phyloP scores from a whole-genome alignment of 768 basidiomycete species.

The Mycena metata region DNA sequence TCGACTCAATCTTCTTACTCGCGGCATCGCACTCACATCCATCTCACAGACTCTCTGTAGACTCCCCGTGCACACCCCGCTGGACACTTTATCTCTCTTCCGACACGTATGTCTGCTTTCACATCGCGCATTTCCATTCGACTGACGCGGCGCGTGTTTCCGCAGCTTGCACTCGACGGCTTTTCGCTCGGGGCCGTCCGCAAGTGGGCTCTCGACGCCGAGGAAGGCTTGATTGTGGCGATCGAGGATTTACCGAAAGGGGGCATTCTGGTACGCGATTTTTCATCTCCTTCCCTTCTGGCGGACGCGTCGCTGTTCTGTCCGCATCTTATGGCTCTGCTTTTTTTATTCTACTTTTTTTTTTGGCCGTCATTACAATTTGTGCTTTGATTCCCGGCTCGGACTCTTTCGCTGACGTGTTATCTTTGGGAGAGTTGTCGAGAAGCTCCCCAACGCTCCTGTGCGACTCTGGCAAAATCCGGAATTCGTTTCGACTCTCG shows the following conservation, averaged over 20 bases:
- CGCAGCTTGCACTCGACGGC: constrained; percentile 81
- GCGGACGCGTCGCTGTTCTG: constrained; percentile 24
- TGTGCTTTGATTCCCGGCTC: neutral
- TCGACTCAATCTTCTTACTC: constrained; percentile 6
- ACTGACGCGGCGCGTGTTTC: constrained; percentile 8
- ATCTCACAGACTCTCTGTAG: constrained; percentile 69
- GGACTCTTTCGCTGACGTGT: constrained; percentile 9
- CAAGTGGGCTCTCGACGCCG: constrained; percentile 75
- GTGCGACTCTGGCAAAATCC: constrained; percentile 83
- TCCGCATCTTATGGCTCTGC: neutral
- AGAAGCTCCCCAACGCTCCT: constrained; percentile 78
- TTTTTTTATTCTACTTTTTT: neutral
- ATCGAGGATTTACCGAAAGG: constrained; percentile 87
- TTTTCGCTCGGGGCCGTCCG: constrained; percentile 77
- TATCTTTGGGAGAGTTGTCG: constrained; percentile 72
- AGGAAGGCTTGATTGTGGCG: constrained; percentile 78
- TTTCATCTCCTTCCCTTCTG: constrained; percentile 35
- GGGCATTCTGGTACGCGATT: constrained; percentile 67
- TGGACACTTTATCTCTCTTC: constrained; percentile 79
- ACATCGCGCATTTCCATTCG: neutral
- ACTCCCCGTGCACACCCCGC: too few relatives aligned
- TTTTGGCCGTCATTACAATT: neutral
- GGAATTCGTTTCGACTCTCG: constrained; percentile 84
- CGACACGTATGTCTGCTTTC: constrained; percentile 58
- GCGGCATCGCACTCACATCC: neutral